These are phyloP conservation scores for Lathyrus oleraceus DNA, from an alignment of 306 rosid species.

Conservation along the genomic window DNA sequence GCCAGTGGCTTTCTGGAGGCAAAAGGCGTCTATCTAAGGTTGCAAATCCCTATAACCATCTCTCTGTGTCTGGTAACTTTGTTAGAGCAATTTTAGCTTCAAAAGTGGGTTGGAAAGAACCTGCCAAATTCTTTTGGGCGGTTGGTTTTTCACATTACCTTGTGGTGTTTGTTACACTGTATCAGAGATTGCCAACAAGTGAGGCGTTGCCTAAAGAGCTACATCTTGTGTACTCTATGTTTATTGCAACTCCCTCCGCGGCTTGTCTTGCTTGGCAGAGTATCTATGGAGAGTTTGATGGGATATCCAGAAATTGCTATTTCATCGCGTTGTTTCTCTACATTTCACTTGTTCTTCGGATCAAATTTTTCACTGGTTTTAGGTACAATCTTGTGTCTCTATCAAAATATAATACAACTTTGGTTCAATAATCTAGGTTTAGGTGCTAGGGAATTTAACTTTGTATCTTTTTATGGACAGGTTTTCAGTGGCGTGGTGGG, in stretches of 20 bases:
- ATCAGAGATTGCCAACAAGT: conserved; percentile 85
- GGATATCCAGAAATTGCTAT: conserved; percentile 68
- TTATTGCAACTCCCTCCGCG: conserved; percentile 83
- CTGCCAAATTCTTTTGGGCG: conserved; percentile 88
- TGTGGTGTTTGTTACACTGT: conserved; percentile 78
- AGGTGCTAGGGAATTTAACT: background rate
- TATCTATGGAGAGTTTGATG: conserved; percentile 67
- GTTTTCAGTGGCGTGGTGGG: conserved; percentile 94
- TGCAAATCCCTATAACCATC: too few species aligned
- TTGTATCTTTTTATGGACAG: conserved; percentile 41
- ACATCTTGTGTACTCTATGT: conserved; percentile 90
- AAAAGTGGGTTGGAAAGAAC: conserved; percentile 80
- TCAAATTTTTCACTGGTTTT: conserved; percentile 86
- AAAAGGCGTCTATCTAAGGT: too few species aligned
- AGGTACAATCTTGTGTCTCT: conserved; percentile 46
- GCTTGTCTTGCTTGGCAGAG: conserved; percentile 80
- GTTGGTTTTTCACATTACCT: conserved; percentile 83
- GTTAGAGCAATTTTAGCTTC: too few species aligned
- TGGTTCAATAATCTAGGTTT: background rate
- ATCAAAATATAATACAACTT: background rate
- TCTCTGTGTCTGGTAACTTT: too few species aligned
- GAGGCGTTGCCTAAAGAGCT: conserved; percentile 82
- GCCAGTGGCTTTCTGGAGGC: conserved; percentile 92
- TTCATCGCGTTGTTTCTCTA: conserved; percentile 88
- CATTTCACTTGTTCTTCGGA: conserved; percentile 62